Conservation (phyloP, 495 filamentous ascomycete genomes). For the Glonium stellatum region DNA sequence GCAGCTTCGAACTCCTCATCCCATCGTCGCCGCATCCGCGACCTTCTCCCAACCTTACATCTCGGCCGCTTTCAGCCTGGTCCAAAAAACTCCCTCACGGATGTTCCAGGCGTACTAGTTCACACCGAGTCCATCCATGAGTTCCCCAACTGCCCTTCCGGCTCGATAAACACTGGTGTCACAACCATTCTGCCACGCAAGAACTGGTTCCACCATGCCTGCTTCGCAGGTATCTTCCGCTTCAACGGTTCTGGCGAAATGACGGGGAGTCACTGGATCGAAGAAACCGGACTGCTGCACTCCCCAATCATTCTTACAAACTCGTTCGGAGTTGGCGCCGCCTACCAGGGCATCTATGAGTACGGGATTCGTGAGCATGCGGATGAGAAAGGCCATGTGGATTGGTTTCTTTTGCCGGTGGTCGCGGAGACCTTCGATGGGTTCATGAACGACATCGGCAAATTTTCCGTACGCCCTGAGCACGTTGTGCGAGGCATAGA, state of each 20-base stretch:
- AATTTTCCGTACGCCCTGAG: slow-evolving; percentile 39
- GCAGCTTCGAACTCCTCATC: neutral
- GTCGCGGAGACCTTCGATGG: slow-evolving; percentile 51
- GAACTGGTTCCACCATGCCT: slow-evolving; percentile 44
- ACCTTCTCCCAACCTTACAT: slow-evolving; percentile 36
- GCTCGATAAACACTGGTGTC: slow-evolving; percentile 44
- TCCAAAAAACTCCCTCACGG: slow-evolving; percentile 45
- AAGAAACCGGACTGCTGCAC: slow-evolving; percentile 45
- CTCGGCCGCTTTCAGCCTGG: slow-evolving; percentile 37
- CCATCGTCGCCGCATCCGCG: slow-evolving; percentile 34
- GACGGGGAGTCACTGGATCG: slow-evolving; percentile 48
- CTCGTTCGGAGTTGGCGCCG: slow-evolving; percentile 43
- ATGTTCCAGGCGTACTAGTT: slow-evolving; percentile 45
- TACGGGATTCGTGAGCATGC: slow-evolving; percentile 40
- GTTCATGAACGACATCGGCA: slow-evolving; percentile 41
- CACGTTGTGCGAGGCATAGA: slow-evolving; percentile 43
- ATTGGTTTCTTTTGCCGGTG: slow-evolving; percentile 45
- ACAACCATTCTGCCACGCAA: slow-evolving; percentile 46
- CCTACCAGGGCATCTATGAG: slow-evolving; percentile 45
- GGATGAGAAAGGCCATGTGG: slow-evolving; percentile 34
- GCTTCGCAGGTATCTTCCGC: slow-evolving; percentile 45
- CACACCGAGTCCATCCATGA: slow-evolving; percentile 42
- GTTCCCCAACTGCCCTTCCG: slow-evolving; percentile 22
- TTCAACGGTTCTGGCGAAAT: slow-evolving; percentile 52
- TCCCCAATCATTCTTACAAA: slow-evolving; percentile 49